Evolutionary conservation across 495 filamentous ascomycete genomes (phyloP), one percentile per base, ranked within the genome.

Genomic region (Astrothelium macrocarpum): DNA sequence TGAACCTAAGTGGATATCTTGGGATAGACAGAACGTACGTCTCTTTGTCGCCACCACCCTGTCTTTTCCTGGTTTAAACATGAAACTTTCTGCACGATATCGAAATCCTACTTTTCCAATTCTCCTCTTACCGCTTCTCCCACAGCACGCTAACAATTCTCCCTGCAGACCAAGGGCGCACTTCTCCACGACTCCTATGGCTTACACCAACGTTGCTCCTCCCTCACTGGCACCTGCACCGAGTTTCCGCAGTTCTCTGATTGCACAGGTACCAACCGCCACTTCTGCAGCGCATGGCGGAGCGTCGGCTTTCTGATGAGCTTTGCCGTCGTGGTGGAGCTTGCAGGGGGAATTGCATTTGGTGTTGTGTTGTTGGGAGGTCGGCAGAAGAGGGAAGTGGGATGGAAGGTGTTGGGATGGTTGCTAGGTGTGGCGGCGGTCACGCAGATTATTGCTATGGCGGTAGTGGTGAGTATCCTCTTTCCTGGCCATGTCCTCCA

Each of bases 281-380:
- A 85, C 74, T 96, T 97, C 79, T 96, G 93, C 76, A 87, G 84
- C 65, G 88, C 95, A 83, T 97, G 93, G 93, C 83, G 89, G 34
- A 87, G 85, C 46, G 84, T 90, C 62, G 91, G 88, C 11, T 96
- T 95, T 73, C 76, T 95, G 61, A 90, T 95, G 84, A 87, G 82
- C 61, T 88, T 96, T 66, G 82, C 88, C 28, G 80, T 90, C 36
- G 83, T 95, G 42, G 66, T 91, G 32, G 84, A 96, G 76, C 81
- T 89, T 20, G 87, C 87, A 60, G 85, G 83, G 49, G 71, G 95
- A 18, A 85, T 95, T 14, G 81, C 86, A 2, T 95, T 89, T 73
- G 68, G 87, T 53, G 81, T 90, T 25, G 83, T 95, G 36, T 73
- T 96, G 62, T 75, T 79, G 1, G 91, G 93, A 12, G 91, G 91